These are phyloP conservation scores for Pseudohalonectria lignicola DNA, from an alignment of 2,329 filamentous ascomycete genomes.

Conservation along the genomic window DNA sequence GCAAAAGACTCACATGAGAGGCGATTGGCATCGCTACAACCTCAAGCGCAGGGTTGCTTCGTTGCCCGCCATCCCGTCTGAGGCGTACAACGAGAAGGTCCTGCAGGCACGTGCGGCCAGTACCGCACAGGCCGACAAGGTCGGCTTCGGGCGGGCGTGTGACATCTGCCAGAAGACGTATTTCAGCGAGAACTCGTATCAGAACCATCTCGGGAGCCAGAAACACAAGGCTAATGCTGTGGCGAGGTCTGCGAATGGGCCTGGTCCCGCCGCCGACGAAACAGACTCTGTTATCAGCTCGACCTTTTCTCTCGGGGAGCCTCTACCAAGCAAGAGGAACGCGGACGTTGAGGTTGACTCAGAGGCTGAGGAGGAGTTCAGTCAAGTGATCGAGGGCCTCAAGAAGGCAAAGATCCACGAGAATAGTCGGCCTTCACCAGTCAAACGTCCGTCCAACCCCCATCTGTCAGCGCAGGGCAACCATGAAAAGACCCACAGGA, in stretches of 20 bases:
- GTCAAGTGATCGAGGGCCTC: slow-evolving; percentile 65
- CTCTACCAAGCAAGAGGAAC: slow-evolving; percentile 37
- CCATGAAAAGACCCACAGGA: too few species aligned
- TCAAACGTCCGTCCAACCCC: slow-evolving; percentile 44
- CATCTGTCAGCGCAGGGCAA: slow-evolving; percentile 33
- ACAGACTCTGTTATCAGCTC: slow-evolving; percentile 79
- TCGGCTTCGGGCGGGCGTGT: slow-evolving; percentile 78
- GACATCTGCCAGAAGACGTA: slow-evolving; percentile 81
- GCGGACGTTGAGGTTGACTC: slow-evolving; percentile 42
- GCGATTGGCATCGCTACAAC: slow-evolving; percentile 98
- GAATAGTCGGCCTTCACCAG: slow-evolving; percentile 34
- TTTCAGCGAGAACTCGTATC: slow-evolving; percentile 91
- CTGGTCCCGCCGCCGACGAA: slow-evolving; percentile 45
- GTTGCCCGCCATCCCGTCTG: slow-evolving; percentile 80
- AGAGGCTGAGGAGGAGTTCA: slow-evolving; percentile 65
- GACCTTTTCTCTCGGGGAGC: slow-evolving; percentile 82
- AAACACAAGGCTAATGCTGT: slow-evolving; percentile 71
- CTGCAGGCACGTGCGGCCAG: slow-evolving; percentile 79
- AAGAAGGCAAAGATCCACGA: slow-evolving; percentile 45
- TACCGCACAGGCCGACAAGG: slow-evolving; percentile 75
- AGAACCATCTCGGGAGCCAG: slow-evolving; percentile 82
- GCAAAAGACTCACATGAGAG: slow-evolving; percentile 93
- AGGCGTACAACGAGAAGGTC: slow-evolving; percentile 93
- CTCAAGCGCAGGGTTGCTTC: slow-evolving; percentile 88
- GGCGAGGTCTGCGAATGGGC: slow-evolving; percentile 24